A percentile compares a stretch with the other conserved stretches of the same genome.
Evolutionary conservation across 305 asterid genomes (phyloP).

Genomic region (Coffea humblotiana): DNA sequence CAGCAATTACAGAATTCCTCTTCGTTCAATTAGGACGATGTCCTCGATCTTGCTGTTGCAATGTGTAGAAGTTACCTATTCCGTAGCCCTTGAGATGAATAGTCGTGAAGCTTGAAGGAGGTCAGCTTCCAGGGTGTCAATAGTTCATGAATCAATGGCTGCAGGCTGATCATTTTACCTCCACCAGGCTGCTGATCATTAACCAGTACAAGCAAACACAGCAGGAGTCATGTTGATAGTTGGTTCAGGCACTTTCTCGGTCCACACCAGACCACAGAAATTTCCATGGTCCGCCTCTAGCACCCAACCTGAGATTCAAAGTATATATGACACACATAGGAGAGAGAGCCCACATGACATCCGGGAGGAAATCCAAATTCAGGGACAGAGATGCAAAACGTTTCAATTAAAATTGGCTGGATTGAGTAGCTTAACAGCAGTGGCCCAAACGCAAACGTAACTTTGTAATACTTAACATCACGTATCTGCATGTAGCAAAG

Average conservation of each 20-base stretch:
- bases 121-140: background rate
- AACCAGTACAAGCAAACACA: background rate
- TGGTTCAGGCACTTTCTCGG: conserved; percentile 38
- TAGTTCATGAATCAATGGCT: background rate
- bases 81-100: background rate
- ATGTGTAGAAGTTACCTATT: background rate
- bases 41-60: background rate
- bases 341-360: background rate
- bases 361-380: background rate
- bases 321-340: background rate
- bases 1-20: background rate
- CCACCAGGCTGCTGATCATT: background rate
- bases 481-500: background rate
- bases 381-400: background rate
- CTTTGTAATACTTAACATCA: background rate
- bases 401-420: background rate
- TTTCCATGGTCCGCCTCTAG: conserved; percentile 83
- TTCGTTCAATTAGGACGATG: background rate
- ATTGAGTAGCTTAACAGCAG: background rate
- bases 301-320: conserved; percentile 53
- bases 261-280: conserved; percentile 50
- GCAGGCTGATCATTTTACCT: background rate
- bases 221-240: background rate
- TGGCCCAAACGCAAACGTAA: background rate
- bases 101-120: background rate